A percentile compares a stretch with the other conserved stretches of the same genome.
phyloP scores from a whole-genome alignment of 768 basidiomycete species.

The Lactifluus hygrophoroides region DNA sequence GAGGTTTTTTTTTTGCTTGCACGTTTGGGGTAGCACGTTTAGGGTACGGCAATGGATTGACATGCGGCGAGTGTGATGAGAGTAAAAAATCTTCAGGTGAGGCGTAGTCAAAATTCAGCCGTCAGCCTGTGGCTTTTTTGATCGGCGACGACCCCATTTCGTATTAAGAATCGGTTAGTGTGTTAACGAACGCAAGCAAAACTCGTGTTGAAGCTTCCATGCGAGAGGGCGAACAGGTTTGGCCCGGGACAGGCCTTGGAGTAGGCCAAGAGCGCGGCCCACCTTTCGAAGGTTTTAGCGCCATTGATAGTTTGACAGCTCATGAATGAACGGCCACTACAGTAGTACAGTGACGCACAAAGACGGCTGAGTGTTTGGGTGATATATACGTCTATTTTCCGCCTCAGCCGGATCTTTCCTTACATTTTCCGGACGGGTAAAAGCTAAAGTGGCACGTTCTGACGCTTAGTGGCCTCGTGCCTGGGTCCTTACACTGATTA shows the following conservation, averaged over 20 bases:
- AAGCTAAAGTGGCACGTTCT: not conserved
- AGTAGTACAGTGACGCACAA: too few relatives aligned
- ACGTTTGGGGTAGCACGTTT: too few relatives aligned
- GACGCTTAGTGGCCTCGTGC: not conserved
- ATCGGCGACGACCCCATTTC: not conserved
- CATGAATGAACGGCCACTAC: too few relatives aligned
- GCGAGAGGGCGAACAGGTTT: too few relatives aligned
- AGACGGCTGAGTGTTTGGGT: not conserved
- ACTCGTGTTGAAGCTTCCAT: too few relatives aligned
- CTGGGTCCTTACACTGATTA: not conserved
- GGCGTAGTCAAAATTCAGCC: not conserved
- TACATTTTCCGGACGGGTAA: not conserved
- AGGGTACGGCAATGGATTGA: not conserved
- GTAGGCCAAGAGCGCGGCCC: not conserved
- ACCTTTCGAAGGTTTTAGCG: not conserved
- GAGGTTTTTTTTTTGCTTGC: not conserved
- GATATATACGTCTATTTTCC: not conserved
- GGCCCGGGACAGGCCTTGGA: not conserved
- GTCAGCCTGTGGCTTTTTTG: too few relatives aligned
- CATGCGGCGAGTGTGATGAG: not conserved
- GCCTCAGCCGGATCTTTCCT: conserved; percentile 4
- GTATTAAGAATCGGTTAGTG: not conserved
- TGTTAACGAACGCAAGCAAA: not conserved
- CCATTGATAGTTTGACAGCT: not conserved
- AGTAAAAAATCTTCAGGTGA: not conserved